Conservation (phyloP, 2,329 filamentous ascomycete species). For the Didymella lethalis region DNA sequence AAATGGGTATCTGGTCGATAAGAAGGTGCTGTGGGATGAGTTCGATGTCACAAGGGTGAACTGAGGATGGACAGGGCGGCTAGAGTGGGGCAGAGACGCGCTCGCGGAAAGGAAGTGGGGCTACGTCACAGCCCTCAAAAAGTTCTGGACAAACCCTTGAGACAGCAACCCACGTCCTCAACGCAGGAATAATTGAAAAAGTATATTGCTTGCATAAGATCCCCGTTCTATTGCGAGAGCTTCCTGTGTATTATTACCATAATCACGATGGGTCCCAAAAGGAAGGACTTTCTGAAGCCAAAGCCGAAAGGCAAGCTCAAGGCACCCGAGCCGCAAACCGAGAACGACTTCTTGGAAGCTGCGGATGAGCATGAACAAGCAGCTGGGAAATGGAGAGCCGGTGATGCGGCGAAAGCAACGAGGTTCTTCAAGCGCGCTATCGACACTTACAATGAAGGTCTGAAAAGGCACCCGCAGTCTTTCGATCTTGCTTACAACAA, state of each 20-base stretch:
- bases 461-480: constrained; percentile 66
- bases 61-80: constrained; percentile 10
- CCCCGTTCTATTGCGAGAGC: not conserved
- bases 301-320: constrained; percentile 44
- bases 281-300: constrained; percentile 42
- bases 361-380: constrained; percentile 75
- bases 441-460: constrained; percentile 69
- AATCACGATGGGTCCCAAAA: constrained; percentile 41
- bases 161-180: not conserved
- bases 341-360: constrained; percentile 72
- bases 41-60: constrained; percentile 47
- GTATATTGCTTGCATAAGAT: not conserved
- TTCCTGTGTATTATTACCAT: not conserved
- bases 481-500: constrained; percentile 81
- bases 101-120: constrained; percentile 23
- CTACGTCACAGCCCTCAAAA: constrained; percentile 30
- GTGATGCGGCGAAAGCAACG: constrained; percentile 71
- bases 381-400: constrained; percentile 77
- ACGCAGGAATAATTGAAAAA: not conserved
- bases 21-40: constrained; percentile 53
- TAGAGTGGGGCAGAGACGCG: constrained; percentile 1
- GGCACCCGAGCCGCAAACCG: constrained; percentile 63
- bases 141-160: constrained; percentile 10
- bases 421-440: constrained; percentile 71
- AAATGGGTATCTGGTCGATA: constrained; percentile 65